Evolutionary conservation across 1,284 basidiomycete genomes (phyloP), one percentile per base, ranked within the genome.

Genomic region (Neolentinus lepideus): DNA sequence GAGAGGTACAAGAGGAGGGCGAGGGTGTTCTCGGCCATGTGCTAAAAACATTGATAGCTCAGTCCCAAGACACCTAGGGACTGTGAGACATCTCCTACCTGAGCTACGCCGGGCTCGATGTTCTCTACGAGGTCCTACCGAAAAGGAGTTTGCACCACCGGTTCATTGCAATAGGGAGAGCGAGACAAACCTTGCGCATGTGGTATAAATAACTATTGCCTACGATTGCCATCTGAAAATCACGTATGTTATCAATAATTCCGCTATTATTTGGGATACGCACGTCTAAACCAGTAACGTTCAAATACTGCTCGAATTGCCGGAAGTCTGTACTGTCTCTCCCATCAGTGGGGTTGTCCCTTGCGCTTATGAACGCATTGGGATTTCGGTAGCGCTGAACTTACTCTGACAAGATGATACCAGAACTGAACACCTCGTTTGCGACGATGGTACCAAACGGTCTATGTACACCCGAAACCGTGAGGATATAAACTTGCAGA

Each of bases 161-260:
- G 47, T 9, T 50, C 47, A 25, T 12, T 55, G 35, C 11, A 16
- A 31, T 19, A 19, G 19, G 3, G 25, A 57, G n/a, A 10, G 57
- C 19, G 19, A 4, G 22, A 14, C 29, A 33, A 16, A 74, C 83
- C 73, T 89, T 89, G 55, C 89, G 85, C 70, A 92, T 96, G 69
- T 96, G 93, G 68, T 96, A 97, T 57, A 94, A 76, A 68, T 98
- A 99, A 60, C 87, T 91, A 69, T 97, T 93, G 21, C 93, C 92
- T 11, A 98, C 88, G 33, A 98, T 76, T 0, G 96, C 96, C 83
- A 98, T 94, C 86, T 97, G n/a, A 69, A 4, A 3, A 4, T 12
- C 29, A 31, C 29, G 29, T 12, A 31, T 3, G 56, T 59, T 16
- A 43, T 43, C 16, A 16, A 53, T 25, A 61, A 38, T 29, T 24